phyloP scores from a whole-genome alignment of 2,329 filamentous ascomycete species.

The Talaromyces sp. region DNA sequence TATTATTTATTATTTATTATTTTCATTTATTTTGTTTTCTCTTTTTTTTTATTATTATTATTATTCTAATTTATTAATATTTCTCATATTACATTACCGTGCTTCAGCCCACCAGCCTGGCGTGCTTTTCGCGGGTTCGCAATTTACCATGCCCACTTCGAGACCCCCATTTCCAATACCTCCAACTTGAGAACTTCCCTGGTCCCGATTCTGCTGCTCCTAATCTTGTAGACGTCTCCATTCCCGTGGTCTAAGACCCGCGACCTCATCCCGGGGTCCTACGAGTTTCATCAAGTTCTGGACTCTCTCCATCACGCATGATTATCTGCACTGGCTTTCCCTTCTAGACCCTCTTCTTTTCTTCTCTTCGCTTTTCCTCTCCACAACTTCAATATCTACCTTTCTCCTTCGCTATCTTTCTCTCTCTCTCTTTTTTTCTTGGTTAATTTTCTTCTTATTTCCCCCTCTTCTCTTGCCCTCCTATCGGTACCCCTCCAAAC shows the following conservation, averaged over 20 bases:
- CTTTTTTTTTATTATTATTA: not conserved
- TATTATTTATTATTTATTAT: not conserved
- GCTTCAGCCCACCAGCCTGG: no score
- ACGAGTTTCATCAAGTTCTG: conserved; percentile 12
- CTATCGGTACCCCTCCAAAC: no score
- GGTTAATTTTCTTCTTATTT: not conserved
- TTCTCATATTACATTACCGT: not conserved
- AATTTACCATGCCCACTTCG: no score
- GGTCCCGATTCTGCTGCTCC: no score
- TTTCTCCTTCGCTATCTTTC: not conserved
- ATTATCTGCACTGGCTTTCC: no score
- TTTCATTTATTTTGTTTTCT: conserved; percentile 9
- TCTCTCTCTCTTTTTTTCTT: not conserved
- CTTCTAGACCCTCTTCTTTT: no score
- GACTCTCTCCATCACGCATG: not conserved
- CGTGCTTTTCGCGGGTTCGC: no score
- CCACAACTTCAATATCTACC: no score
- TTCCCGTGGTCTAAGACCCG: conserved; percentile 10
- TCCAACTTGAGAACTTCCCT: no score
- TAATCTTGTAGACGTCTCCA: no score
- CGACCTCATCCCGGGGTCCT: not conserved
- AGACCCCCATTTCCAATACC: no score
- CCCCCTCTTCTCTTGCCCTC: not conserved
- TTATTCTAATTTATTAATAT: not conserved
- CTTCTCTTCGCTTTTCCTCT: no score